phyloP scores from a whole-genome alignment of 371 early-diverging fungal genomes.

The Mortierella sp. region DNA sequence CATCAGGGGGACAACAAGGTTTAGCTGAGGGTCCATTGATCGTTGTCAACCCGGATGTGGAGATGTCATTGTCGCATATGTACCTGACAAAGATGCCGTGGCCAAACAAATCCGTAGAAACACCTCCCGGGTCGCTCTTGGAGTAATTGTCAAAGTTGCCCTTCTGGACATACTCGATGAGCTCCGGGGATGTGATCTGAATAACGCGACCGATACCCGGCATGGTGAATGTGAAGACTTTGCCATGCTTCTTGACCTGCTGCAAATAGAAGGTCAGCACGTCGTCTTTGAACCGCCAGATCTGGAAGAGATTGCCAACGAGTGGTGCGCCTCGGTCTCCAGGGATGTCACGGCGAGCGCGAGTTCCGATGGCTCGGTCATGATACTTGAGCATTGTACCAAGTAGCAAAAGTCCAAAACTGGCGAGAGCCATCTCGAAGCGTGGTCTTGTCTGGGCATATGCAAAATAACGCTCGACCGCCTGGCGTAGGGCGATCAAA shows the following conservation, averaged over 20 bases:
- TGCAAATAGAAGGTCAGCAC: too few relatives aligned
- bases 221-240: conserved; percentile 13
- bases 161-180: conserved; percentile 27
- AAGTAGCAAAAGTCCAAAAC: too few relatives aligned
- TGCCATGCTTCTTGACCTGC: conserved; percentile 14
- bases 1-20: too few relatives aligned
- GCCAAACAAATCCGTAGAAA: conserved; percentile 15
- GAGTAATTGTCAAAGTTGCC: conserved; percentile 26
- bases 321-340: conserved; percentile 17
- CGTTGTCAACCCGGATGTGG: too few relatives aligned
- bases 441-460: too few relatives aligned
- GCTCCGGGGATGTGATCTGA: conserved; percentile 18
- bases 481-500: too few relatives aligned
- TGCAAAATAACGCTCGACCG: too few relatives aligned
- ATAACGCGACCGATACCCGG: conserved; percentile 28
- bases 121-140: conserved; percentile 6
- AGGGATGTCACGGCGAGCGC: conserved; percentile 21
- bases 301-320: conserved; percentile 14
- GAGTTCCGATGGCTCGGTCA: conserved; percentile 24
- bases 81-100: too few relatives aligned
- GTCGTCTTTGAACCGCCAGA: conserved; percentile 8
- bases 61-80: too few relatives aligned
- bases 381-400: conserved; percentile 25
- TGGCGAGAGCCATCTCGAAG: too few relatives aligned
- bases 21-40: too few relatives aligned